Conservation (phyloP, 176 grass and related monocot species). For the Triticum aestivum region IWGSC_CS_RefSeq_v2.1 NC_057794.1:576509037-576509536, state of each 20-base stretch:
- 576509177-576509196: no score
- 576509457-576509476: background rate
- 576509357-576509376: background rate
- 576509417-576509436: background rate
- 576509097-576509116: no score
- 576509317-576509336: background rate
- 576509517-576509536: constrained; percentile 18
- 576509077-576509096: no score
- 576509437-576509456: background rate
- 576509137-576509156: no score
- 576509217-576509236: background rate
- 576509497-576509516: background rate
- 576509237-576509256: background rate
- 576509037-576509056: no score
- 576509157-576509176: no score
- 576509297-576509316: background rate
- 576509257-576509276: background rate
- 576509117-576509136: no score
- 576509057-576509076: no score
- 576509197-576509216: background rate
- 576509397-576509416: background rate
- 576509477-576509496: background rate
- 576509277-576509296: constrained; percentile 3
- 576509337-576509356: background rate
- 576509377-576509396: background rate